These are phyloP conservation scores for Apophysomyces ossiformis DNA, from an alignment of 371 early-diverging fungal genomes.

Conservation along the genomic window DNA sequence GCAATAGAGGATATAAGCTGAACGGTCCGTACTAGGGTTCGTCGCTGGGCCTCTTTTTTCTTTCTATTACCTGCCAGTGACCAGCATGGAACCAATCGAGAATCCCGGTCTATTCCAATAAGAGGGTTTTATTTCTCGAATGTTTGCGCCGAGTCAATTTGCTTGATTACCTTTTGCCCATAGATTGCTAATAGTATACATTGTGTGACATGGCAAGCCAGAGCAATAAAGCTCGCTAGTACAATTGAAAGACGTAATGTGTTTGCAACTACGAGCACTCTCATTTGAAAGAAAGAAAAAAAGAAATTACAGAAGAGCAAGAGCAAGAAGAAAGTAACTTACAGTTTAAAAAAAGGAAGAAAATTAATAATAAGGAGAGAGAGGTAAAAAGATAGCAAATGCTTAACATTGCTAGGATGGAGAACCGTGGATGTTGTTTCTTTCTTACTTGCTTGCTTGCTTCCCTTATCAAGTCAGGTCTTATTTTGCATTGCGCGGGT, in stretches of 20 bases:
- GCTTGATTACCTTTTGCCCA: constrained; percentile 27
- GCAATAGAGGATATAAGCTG: not conserved
- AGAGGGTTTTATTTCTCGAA: not conserved
- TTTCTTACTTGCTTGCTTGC: not conserved
- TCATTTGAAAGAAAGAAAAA: constrained; percentile 6
- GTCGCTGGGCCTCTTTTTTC: not conserved
- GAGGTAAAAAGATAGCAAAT: not conserved
- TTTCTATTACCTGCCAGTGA: constrained; percentile 41
- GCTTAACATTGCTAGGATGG: not conserved
- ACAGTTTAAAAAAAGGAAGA: not conserved
- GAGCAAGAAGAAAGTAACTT: not conserved
- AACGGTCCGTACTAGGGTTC: too few relatives aligned
- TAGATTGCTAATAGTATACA: constrained; percentile 34
- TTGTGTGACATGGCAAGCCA: constrained; percentile 34
- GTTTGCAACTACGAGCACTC: constrained; percentile 18
- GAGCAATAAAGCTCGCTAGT: constrained; percentile 20
- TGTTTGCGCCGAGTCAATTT: too few relatives aligned
- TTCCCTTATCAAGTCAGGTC: too few relatives aligned
- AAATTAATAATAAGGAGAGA: constrained; percentile 8
- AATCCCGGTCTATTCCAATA: constrained; percentile 26
- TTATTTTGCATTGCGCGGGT: too few relatives aligned
- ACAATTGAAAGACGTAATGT: constrained; percentile 22
- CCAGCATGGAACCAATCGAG: constrained; percentile 39
- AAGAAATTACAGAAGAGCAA: not conserved
- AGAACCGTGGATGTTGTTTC: not conserved